Percentiles rank a stretch among this genome's conserved stretches.
phyloP scores from a whole-genome alignment of 139 green algal genomes.

The Eudorina sp. region DNA sequence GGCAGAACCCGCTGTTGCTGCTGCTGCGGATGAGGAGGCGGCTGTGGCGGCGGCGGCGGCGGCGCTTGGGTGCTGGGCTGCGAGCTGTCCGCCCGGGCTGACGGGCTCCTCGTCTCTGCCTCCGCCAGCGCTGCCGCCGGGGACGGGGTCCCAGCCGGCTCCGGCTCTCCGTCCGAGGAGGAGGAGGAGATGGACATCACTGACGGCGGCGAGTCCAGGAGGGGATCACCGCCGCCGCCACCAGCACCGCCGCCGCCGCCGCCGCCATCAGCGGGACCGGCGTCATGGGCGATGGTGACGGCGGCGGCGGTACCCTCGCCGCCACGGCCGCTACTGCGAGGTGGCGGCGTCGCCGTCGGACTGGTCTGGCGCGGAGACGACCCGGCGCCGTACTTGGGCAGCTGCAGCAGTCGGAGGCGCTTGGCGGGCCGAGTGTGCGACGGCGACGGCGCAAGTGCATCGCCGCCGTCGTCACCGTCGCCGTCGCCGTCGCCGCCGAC shows the following conservation, averaged over 20 bases:
- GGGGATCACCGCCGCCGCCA: background rate
- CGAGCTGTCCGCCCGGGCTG: background rate
- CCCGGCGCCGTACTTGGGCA: slow-evolving; percentile 44
- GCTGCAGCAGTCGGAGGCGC: background rate
- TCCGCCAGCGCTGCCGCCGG: no score
- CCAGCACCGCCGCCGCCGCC: background rate
- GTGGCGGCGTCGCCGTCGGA: background rate
- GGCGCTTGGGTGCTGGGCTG: background rate
- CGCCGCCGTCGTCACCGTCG: background rate
- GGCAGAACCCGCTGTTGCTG: no score
- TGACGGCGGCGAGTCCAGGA: no score
- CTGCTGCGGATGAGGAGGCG: no score
- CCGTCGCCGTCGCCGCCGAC: background rate
- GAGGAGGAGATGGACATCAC: no score
- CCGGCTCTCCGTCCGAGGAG: no score
- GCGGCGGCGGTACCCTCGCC: background rate
- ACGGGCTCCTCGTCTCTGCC: background rate
- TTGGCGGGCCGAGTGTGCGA: no score
- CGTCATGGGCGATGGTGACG: background rate
- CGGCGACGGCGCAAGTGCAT: background rate
- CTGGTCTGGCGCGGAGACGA: background rate
- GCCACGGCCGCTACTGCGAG: background rate
- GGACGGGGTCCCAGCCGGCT: no score
- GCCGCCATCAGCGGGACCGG: background rate
- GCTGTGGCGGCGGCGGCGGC: background rate